phyloP scores from a whole-genome alignment of 768 basidiomycete species.

The Kwoniella heveanensis region DNA sequence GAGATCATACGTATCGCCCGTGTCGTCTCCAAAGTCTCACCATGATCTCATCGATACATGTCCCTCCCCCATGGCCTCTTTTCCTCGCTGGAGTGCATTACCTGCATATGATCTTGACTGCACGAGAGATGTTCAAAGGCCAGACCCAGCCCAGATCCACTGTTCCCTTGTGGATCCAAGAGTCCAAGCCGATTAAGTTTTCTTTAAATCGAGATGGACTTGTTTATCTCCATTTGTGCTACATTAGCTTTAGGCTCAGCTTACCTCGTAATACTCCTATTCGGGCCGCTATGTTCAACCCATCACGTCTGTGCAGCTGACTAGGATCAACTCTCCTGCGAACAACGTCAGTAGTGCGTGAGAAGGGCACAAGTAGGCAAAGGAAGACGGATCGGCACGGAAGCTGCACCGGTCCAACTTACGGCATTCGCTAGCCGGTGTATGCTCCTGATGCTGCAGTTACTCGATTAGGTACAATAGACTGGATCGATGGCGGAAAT shows the following conservation, averaged over 20 bases:
- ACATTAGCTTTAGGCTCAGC: conserved; percentile 1
- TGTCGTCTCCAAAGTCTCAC: too few relatives aligned
- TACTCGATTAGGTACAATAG: too few relatives aligned
- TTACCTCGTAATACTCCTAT: not conserved
- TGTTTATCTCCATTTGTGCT: conserved; percentile 1
- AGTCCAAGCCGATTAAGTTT: not conserved
- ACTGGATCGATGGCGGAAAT: not conserved
- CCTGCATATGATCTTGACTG: too few relatives aligned
- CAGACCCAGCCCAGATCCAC: too few relatives aligned
- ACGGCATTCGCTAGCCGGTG: not conserved
- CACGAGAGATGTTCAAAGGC: too few relatives aligned
- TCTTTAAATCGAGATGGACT: not conserved
- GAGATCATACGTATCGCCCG: too few relatives aligned
- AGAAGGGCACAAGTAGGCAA: not conserved
- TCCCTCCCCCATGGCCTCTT: too few relatives aligned
- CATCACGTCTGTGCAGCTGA: not conserved
- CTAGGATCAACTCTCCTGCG: too few relatives aligned
- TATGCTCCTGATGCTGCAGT: too few relatives aligned
- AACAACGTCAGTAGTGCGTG: not conserved
- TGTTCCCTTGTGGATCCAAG: too few relatives aligned
- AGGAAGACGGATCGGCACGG: not conserved
- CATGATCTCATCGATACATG: too few relatives aligned
- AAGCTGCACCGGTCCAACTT: not conserved
- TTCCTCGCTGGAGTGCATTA: too few relatives aligned
- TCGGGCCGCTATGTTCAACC: not conserved